Base-by-base conservation (phyloP, 805 yeast species). In the Cyberlindnera lachancei region DNA sequence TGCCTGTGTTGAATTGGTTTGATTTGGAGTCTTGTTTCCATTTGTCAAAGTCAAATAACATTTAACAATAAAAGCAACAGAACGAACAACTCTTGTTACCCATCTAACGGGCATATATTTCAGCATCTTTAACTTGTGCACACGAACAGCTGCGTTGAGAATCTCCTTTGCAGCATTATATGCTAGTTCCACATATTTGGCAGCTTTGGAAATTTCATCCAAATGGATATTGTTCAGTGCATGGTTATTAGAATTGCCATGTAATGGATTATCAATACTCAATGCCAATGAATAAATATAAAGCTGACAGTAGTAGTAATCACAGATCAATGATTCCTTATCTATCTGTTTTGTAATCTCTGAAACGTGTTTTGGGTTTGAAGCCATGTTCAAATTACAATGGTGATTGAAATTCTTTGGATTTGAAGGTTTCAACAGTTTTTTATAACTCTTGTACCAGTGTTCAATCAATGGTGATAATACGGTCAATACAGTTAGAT, bases 51-150 rank as follows among this genome's bases (percentile, higher is more conserved):
- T 79, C 41, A 80, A 53, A 48, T 84, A 76, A 49, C 94, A 83
- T 56, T 88, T 90, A 11, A 90, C 92, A 33, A 90, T 70, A 52
- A 87, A 88, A 3, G 95, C 92, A 10, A 86, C 86, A 0, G 96
- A 84, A 45, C 90, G 74, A 15, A 88, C 87, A 18, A 86, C 75
- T 32, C 95, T 66, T 0, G 84, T 80, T 6, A 82, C 77, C 95
- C 96, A 87, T 41, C 95, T 64, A n/a, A 86, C 87, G 1, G 97
- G 96, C 78, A 87, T 85, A 50, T 68, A 80, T 36, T 75, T 65
- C 33, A 86, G 59, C 64, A 79, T 59, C 37, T 70, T 73, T 37
- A 80, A 58, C 40, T 66, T 66, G 46, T 79, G 84, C 6, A 86
- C 75, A 24, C 92, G 59, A 35, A 73, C 74, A 4, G 88, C 82